Evolutionary conservation across 495 filamentous ascomycete genomes (phyloP), one percentile per base, ranked within the genome.

Genomic region (Aspergillus heteromorphus): DNA sequence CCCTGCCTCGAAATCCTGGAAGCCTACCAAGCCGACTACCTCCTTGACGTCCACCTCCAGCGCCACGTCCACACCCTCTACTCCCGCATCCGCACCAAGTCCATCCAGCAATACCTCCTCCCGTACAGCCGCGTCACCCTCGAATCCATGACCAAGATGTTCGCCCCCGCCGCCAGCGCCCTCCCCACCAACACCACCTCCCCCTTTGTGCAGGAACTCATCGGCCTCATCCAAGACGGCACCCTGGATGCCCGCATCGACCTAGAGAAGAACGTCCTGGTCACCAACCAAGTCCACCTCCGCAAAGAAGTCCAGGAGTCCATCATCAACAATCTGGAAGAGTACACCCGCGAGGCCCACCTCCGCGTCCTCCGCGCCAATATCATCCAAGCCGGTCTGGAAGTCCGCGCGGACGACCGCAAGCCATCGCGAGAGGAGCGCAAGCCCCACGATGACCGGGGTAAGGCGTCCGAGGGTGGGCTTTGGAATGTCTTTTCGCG

Each of bases 71-170:
- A 73, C n/a, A 72, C 73, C 4, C 73, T 98, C 21, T 91, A 88
- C 71, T 72, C 77, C 18, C 69, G 75, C 42, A 87, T 98, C 61
- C 82, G 95, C 56, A 87, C 81, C 61, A 97, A 97, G 68, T 87
- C 91, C 51, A 97, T 98, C 56, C 80, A 92, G 48, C 90, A 96
- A 65, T 97, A 95, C 67, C 83, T 91, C 45, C 75, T 89, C 20
- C 89, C 89, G 1, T 93, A 90, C 66, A 90, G 83, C 20, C 83
- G 81, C 36, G 86, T 91, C 41, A 87, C 81, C 2, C 69, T 93
- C 6, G 77, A 82, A 9, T 86, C 79, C 19, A 80, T 93, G 79
- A 79, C 83, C 9, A 75, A 77, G 30, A 82, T 85, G 9, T 92
- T 91, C 54, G 63, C 67, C 6, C 75, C 74, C 1, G 56, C 63